These are phyloP conservation scores for Hymenoscyphus albidus DNA, from an alignment of 2,329 filamentous ascomycete species.

Conservation along the genomic window DNA sequence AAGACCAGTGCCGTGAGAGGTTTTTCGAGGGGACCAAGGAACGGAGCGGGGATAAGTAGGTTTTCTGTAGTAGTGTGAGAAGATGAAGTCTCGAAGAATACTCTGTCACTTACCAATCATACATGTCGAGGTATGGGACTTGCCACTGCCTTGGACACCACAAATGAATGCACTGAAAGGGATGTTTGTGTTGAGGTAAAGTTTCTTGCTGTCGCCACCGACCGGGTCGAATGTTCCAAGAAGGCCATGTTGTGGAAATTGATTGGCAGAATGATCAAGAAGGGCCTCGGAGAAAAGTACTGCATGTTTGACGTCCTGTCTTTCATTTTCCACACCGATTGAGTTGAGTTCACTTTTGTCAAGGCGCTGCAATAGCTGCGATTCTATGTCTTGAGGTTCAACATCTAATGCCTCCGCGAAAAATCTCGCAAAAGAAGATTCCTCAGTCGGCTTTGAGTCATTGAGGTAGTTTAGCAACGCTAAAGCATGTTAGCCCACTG, in stretches of 20 bases:
- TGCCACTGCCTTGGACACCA: constrained; percentile 10
- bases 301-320: not conserved
- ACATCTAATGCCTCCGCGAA: not conserved
- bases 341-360: not conserved
- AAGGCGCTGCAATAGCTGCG: not conserved
- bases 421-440: not conserved
- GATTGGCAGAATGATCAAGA: not conserved
- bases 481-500: not conserved
- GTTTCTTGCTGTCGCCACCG: not conserved
- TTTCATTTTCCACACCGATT: not conserved
- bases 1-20: constrained; percentile 6
- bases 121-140: constrained; percentile 7
- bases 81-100: not conserved
- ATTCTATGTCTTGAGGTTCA: not conserved
- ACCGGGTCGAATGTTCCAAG: not conserved
- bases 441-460: not conserved
- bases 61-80: constrained; percentile 1
- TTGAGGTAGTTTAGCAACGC: not conserved
- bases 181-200: constrained; percentile 5
- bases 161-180: constrained; percentile 10
- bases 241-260: not conserved
- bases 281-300: not conserved
- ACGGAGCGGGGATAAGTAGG: not conserved
- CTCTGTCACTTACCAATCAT: constrained; percentile 3
- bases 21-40: not conserved